Conservation (phyloP, 257 asterid species). For the Lycium ferocissimum region DNA sequence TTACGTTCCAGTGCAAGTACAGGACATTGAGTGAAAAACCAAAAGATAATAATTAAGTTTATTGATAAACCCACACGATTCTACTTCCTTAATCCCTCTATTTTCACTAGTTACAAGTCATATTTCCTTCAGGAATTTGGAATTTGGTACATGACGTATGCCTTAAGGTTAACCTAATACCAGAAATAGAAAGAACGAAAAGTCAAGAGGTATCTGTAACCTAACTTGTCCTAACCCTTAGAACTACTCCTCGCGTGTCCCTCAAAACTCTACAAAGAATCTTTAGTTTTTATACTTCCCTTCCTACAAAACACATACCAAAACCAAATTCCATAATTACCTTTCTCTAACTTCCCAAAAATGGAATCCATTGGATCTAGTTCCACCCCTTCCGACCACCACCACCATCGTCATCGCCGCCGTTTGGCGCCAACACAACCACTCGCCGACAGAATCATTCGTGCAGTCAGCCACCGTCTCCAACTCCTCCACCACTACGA, state of each 20-base stretch:
- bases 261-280: constrained; percentile 65
- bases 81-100: not conserved
- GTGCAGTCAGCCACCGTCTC: constrained; percentile 86
- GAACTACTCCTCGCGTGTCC: constrained; percentile 72
- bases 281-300: constrained; percentile 24
- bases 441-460: constrained; percentile 67
- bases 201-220: constrained; percentile 1
- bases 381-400: constrained; percentile 52
- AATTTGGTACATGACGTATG: constrained; percentile 42
- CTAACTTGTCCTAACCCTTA: not conserved
- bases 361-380: constrained; percentile 68
- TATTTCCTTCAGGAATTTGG: not conserved
- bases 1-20: too few species aligned
- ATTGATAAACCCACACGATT: not conserved
- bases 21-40: too few species aligned
- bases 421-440: constrained; percentile 54
- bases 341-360: not conserved
- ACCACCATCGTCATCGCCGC: constrained; percentile 38
- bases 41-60: too few species aligned
- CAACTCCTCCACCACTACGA: constrained; percentile 89
- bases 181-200: constrained; percentile 33
- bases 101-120: not conserved
- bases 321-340: constrained; percentile 39
- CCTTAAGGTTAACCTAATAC: constrained; percentile 50
- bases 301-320: constrained; percentile 25